phyloP scores from a whole-genome alignment of 345 rosid species.

The Corymbia maculata region DNA sequence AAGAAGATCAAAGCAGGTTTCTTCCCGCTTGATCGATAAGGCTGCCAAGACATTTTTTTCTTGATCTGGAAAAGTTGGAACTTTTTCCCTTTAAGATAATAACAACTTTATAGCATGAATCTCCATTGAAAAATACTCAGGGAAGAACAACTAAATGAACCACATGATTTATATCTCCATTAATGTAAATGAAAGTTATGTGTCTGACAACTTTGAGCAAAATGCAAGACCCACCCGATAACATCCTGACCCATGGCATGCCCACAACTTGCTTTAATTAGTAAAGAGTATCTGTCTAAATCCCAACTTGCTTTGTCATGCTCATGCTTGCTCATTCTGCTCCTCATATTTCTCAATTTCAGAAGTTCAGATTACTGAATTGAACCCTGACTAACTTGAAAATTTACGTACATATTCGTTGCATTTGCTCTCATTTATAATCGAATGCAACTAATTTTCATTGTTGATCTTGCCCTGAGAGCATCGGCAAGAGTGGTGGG shows the following conservation, averaged over 20 bases:
- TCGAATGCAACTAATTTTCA: background rate
- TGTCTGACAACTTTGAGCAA: background rate
- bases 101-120: background rate
- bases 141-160: background rate
- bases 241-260: background rate
- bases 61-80: background rate
- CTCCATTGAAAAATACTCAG: background rate
- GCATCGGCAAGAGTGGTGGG: conserved; percentile 49
- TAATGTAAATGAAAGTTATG: background rate
- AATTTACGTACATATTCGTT: background rate
- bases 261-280: background rate
- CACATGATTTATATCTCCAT: background rate
- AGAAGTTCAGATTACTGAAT: background rate
- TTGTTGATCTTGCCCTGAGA: conserved; percentile 20
- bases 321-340: background rate
- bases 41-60: background rate
- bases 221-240: background rate
- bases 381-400: background rate
- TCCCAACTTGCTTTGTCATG: background rate
- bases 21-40: background rate
- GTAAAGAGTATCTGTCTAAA: background rate
- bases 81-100: background rate
- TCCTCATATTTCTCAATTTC: background rate
- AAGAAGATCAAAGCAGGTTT: background rate
- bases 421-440: background rate